Conservation (phyloP, 2,329 filamentous ascomycete genomes). For the Epichloe bromicola region DNA sequence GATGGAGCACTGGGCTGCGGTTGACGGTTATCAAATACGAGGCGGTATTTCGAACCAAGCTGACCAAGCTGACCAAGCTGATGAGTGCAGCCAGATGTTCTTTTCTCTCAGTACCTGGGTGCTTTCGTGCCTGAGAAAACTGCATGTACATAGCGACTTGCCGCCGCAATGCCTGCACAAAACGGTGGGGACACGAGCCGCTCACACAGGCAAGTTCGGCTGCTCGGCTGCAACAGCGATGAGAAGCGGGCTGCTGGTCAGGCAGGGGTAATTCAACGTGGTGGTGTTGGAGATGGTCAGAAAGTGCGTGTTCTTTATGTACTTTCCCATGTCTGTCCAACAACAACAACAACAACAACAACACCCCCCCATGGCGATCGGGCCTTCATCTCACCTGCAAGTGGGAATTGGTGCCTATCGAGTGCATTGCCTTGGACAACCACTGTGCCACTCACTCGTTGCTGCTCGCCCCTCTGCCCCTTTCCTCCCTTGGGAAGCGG, state of each 20-base stretch:
- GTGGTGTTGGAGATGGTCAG: background rate
- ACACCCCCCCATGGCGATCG: background rate
- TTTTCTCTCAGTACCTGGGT: too few species aligned
- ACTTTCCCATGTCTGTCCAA: background rate
- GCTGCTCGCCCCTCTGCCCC: background rate
- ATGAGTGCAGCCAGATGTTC: too few species aligned
- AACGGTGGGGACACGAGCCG: background rate
- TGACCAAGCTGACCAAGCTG: too few species aligned
- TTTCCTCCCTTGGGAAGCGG: background rate
- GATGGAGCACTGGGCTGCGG: too few species aligned
- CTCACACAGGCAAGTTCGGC: background rate
- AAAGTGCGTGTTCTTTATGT: background rate
- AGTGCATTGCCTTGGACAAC: too few species aligned
- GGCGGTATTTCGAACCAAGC: too few species aligned
- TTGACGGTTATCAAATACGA: too few species aligned
- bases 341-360: too few species aligned
- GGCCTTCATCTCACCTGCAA: background rate
- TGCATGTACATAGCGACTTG: too few species aligned
- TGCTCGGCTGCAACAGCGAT: too few species aligned
- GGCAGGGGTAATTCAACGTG: background rate
- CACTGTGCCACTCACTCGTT: background rate
- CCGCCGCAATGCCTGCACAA: background rate
- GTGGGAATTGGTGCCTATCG: too few species aligned
- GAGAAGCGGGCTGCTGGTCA: background rate
- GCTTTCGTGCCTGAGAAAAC: too few species aligned